Evolutionary conservation across 805 yeast genomes (phyloP).

Genomic region (Candida berthetii): DNA sequence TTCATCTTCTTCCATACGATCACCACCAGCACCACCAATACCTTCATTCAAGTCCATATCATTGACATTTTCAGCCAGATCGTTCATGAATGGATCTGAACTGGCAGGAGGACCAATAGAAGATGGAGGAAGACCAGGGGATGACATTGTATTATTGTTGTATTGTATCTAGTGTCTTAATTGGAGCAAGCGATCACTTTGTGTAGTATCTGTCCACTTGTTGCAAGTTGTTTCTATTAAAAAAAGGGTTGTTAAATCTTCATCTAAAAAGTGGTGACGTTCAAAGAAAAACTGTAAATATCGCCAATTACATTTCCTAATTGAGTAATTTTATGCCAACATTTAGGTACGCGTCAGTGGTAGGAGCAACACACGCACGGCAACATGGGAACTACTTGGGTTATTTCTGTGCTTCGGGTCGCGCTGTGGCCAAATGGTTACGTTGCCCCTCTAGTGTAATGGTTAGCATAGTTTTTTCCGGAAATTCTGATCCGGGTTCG

Average conservation of each 20-base stretch:
- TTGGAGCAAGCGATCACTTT: no score
- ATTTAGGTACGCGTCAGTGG: no score
- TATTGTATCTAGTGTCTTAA: no score
- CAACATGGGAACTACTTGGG: neutral
- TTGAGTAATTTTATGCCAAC: no score
- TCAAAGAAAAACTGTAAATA: neutral
- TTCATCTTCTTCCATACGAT: constrained; percentile 3
- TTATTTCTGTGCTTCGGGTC: neutral
- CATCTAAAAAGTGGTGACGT: neutral
- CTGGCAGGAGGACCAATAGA: neutral
- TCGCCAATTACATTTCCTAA: neutral
- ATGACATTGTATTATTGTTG: neutral
- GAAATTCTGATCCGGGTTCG: constrained; percentile 51
- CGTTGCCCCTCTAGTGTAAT: constrained; percentile 44
- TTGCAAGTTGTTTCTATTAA: neutral
- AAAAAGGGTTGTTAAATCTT: constrained; percentile 1
- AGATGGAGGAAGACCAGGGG: neutral
- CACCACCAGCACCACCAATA: neutral
- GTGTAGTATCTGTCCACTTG: no score
- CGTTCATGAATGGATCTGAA: neutral
- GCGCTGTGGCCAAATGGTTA: constrained; percentile 1
- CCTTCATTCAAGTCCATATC: neutral
- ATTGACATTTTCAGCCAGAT: neutral
- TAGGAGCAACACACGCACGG: neutral
- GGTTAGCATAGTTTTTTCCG: constrained; percentile 48